Evolutionary conservation across 2,329 filamentous ascomycete genomes (phyloP).

Genomic region (Phoma herbarum): DNA sequence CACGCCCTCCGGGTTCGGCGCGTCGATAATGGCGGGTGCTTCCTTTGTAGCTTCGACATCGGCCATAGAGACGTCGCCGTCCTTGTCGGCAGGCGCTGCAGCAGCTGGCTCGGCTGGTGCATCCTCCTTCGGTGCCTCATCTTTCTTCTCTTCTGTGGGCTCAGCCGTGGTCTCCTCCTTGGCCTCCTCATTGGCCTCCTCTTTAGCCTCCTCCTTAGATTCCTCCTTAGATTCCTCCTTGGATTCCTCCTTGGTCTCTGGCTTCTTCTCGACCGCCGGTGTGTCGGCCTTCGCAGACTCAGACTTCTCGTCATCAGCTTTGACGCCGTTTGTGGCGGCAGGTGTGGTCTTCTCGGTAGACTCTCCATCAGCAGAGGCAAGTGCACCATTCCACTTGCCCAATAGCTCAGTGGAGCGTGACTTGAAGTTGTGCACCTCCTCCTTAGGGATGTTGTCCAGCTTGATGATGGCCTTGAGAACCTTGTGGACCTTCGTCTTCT

Average conservation of each 20-base stretch:
- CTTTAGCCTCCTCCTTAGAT: constrained; percentile 7
- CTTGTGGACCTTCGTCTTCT: constrained; percentile 96
- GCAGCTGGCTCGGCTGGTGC: constrained; percentile 9
- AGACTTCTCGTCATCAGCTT: constrained; percentile 50
- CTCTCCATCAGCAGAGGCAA: constrained; percentile 55
- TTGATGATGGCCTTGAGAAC: constrained; percentile 95
- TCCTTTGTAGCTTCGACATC: constrained; percentile 20
- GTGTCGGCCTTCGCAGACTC: constrained; percentile 41
- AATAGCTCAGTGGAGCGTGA: constrained; percentile 79
- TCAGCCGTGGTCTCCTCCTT: constrained; percentile 26
- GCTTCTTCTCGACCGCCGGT: constrained; percentile 50
- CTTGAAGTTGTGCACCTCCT: constrained; percentile 91
- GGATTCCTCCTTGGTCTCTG: constrained; percentile 36
- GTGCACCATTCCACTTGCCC: constrained; percentile 86
- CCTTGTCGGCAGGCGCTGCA: constrained; percentile 17
- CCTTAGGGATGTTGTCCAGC: constrained; percentile 77
- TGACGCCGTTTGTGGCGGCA: constrained; percentile 43
- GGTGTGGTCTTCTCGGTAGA: constrained; percentile 21
- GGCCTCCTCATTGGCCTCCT: constrained; percentile 39
- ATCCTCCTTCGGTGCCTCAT: constrained; percentile 17
- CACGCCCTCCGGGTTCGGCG: constrained; percentile 15
- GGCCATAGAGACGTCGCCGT: constrained; percentile 22
- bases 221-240: constrained; percentile 38
- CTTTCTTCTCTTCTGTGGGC: constrained; percentile 33
- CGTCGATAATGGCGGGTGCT: constrained; percentile 9